phyloP scores from a whole-genome alignment of 2,329 filamentous ascomycete genomes.

The Xylariaceae sp. region DNA sequence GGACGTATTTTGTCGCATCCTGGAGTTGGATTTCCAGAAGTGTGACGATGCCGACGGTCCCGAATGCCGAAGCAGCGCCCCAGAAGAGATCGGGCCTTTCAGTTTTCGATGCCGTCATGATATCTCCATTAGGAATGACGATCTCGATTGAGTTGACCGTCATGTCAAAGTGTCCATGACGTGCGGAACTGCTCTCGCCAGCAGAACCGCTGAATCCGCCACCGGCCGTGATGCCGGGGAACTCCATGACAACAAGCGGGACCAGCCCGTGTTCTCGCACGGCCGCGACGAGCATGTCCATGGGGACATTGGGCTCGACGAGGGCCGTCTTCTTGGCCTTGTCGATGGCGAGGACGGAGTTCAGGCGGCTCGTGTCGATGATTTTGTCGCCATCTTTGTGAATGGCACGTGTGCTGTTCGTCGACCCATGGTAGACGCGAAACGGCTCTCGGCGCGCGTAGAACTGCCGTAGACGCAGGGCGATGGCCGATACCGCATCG shows the following conservation, averaged over 20 bases:
- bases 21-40: constrained; percentile 56
- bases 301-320: constrained; percentile 66
- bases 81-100: constrained; percentile 56
- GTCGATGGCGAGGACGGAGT: constrained; percentile 58
- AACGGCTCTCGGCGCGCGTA: constrained; percentile 49
- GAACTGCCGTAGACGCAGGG: constrained; percentile 41
- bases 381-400: constrained; percentile 47
- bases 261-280: constrained; percentile 52
- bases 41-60: constrained; percentile 62
- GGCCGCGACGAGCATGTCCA: constrained; percentile 57
- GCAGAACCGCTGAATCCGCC: constrained; percentile 63
- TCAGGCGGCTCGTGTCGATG: constrained; percentile 62
- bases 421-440: constrained; percentile 72
- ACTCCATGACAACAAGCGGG: constrained; percentile 65
- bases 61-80: constrained; percentile 60
- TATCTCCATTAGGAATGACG: constrained; percentile 55
- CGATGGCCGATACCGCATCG: constrained; percentile 39
- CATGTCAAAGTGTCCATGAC: constrained; percentile 60
- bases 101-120: constrained; percentile 49
- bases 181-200: constrained; percentile 64
- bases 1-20: constrained; percentile 50
- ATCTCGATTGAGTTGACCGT: constrained; percentile 60
- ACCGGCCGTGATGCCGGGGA: constrained; percentile 66
- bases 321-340: constrained; percentile 47
- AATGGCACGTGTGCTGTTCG: constrained; percentile 65